Evolutionary conservation across 257 asterid genomes (phyloP).

Genomic region (Cruciata laevipes): DNA sequence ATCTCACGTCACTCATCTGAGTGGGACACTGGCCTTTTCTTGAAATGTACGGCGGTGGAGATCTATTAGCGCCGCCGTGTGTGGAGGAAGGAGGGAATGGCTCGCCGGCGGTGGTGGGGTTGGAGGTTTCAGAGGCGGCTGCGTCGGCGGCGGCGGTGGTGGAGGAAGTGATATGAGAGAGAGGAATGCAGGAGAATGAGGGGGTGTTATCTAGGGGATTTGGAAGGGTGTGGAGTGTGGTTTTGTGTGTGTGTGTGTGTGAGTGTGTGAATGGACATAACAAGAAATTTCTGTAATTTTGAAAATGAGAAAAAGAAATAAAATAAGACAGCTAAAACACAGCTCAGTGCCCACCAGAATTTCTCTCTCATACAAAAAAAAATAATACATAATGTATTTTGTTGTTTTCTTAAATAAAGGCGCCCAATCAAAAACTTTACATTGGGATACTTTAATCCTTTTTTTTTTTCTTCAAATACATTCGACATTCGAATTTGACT

Average conservation of each 20-base stretch:
- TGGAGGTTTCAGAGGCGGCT: slow-evolving; percentile 23
- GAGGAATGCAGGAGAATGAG: slow-evolving; percentile 17
- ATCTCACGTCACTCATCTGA: slow-evolving; percentile 82
- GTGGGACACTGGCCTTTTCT: slow-evolving; percentile 1
- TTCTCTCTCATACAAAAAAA: slow-evolving; percentile 17
- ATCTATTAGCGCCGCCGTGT: not conserved
- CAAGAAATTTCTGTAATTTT: slow-evolving; percentile 7
- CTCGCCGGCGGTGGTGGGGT: slow-evolving; percentile 9
- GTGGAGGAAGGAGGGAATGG: slow-evolving; percentile 14
- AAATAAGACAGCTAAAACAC: slow-evolving; percentile 70
- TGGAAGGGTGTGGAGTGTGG: slow-evolving; percentile 11
- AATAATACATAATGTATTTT: not conserved
- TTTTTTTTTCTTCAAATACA: not conserved
- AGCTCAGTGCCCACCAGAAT: slow-evolving; percentile 77
- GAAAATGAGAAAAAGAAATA: not conserved
- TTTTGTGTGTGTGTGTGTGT: slow-evolving; percentile 19
- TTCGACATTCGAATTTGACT: not conserved
- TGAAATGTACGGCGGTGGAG: not conserved
- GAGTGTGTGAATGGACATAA: slow-evolving; percentile 15
- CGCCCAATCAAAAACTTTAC: not conserved
- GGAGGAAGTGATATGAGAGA: slow-evolving; percentile 4
- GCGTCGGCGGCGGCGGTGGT: not conserved
- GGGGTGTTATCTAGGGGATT: slow-evolving; percentile 25
- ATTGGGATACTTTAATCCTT: not conserved
- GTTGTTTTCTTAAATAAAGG: not conserved